Base-by-base conservation (phyloP, 2,329 filamentous ascomycete genomes). In the Cadophora malorum region DNA sequence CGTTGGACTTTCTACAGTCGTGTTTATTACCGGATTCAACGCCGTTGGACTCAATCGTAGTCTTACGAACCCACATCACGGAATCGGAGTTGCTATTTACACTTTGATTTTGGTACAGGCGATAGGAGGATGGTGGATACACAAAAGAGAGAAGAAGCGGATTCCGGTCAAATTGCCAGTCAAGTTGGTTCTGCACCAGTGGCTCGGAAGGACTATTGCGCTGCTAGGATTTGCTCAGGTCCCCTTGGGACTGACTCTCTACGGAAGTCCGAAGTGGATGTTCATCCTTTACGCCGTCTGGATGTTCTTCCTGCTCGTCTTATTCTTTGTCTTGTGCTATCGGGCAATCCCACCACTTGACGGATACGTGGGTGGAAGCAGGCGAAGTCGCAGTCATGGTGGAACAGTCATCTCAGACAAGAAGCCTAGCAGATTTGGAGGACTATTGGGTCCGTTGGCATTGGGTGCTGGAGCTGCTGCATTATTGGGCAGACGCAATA, bases 221-320 rank as follows among this genome's bases (percentile, higher is more conserved):
- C 80, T 98, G 21, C 83, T 99, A 4, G 96, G 93, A 0, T 89
- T 98, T 72, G 86, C 90, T 3, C 96, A 99, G 78, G 88, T 99
- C 12, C 91, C 96, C 0, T 84, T 99, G 0, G 96, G 96, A 0
- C 83, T 99, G 58, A 94, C 94, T 0, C 84, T 99, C 0, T 99
- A 97, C 76, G 96, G 96, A 6, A 97, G 94, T 35, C 95, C 96
- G 5, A 88, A 91, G 75, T 87, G 86, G 47, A 85, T 94, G 3
- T 99, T 98, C 78, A 89, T 99, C 63, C 83, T 98, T 3, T 99
- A 91, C 76, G 86, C 94, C 0, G 71, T 98, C 0, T 95, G 91
- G 83, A 90, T 91, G 78, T 87, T 88, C 33, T 84, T 91, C 21
- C 81, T 97, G 41, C 73, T 97, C 19, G 75, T 94, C 1, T 71